Percentiles rank a stretch among this genome's conserved stretches.
phyloP scores from a whole-genome alignment of 1,139 yeast genomes.

The Scheffersomyces segobiensis region DNA sequence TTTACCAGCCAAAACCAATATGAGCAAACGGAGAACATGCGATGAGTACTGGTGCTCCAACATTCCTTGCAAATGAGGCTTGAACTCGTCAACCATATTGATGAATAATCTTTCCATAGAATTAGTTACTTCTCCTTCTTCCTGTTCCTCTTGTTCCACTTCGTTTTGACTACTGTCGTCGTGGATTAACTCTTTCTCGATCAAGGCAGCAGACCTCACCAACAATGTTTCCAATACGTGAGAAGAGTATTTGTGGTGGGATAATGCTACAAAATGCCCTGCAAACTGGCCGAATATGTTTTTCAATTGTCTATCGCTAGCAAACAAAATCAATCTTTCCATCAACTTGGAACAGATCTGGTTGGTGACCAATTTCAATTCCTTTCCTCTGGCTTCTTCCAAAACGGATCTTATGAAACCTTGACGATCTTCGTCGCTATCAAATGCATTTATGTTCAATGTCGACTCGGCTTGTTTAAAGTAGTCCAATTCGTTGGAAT shows the following conservation, averaged over 20 bases:
- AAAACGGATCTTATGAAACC: constrained; percentile 76
- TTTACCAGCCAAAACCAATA: constrained; percentile 75
- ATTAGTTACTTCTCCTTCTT: constrained; percentile 38
- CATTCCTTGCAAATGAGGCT: constrained; percentile 60
- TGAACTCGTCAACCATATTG: constrained; percentile 65
- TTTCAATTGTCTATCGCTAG: constrained; percentile 66
- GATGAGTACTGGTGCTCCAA: constrained; percentile 80
- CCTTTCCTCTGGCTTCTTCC: constrained; percentile 88
- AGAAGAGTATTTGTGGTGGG: constrained; percentile 88
- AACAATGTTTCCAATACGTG: constrained; percentile 89
- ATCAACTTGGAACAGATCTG: constrained; percentile 91
- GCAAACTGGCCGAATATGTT: constrained; percentile 63
- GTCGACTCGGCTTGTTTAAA: constrained; percentile 92
- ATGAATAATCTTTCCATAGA: constrained; percentile 66
- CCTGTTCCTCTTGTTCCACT: constrained; percentile 35
- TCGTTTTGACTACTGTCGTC: constrained; percentile 35
- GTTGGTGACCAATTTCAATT: constrained; percentile 87
- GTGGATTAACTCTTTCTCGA: constrained; percentile 63
- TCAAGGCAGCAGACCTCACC: constrained; percentile 70
- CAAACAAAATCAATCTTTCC: constrained; percentile 77
- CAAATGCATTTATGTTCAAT: constrained; percentile 78
- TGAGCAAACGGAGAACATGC: constrained; percentile 74
- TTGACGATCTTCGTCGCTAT: constrained; percentile 65
- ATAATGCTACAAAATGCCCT: constrained; percentile 72
- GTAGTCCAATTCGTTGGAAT: constrained; percentile 80